Percentiles rank a stretch among this genome's conserved stretches.
Evolutionary conservation across 2,329 filamentous ascomycete genomes (phyloP).

Genomic region (Alternaria arbusti): DNA sequence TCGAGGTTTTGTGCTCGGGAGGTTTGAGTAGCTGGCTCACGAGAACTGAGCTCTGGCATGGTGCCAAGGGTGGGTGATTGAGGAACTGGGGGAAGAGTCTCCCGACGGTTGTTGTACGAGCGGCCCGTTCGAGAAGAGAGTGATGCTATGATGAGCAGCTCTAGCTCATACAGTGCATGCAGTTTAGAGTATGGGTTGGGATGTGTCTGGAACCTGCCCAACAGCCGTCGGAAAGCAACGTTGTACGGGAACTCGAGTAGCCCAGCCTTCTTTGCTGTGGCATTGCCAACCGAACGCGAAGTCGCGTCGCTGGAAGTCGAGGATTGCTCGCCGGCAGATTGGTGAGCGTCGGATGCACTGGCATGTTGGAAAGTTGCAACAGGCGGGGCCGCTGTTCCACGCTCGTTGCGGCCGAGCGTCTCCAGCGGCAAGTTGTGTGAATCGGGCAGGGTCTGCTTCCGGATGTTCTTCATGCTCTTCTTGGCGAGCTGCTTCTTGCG

Average conservation of each 20-base stretch:
- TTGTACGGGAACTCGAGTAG: slow-evolving; percentile 76
- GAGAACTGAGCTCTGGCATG: slow-evolving; percentile 53
- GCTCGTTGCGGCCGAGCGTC: slow-evolving; percentile 50
- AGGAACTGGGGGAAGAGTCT: slow-evolving; percentile 51
- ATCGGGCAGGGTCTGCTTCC: slow-evolving; percentile 39
- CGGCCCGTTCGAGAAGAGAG: slow-evolving; percentile 64
- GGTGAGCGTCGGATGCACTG: slow-evolving; percentile 46
- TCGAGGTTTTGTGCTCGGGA: slow-evolving; percentile 61
- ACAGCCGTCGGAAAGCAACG: slow-evolving; percentile 77
- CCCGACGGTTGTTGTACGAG: slow-evolving; percentile 49
- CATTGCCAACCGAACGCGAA: slow-evolving; percentile 48
- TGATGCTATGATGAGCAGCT: slow-evolving; percentile 80
- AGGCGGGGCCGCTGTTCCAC: slow-evolving; percentile 50
- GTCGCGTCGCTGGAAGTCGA: slow-evolving; percentile 55
- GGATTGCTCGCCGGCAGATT: slow-evolving; percentile 55
- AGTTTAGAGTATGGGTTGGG: slow-evolving; percentile 89
- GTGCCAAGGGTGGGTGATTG: slow-evolving; percentile 55
- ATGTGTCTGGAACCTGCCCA: slow-evolving; percentile 87
- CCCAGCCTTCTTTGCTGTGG: slow-evolving; percentile 52
- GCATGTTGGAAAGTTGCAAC: slow-evolving; percentile 52
- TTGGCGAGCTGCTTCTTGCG: slow-evolving; percentile 47
- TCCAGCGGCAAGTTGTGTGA: slow-evolving; percentile 52
- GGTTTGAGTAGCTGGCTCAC: slow-evolving; percentile 51
- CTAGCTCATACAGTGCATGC: slow-evolving; percentile 79
- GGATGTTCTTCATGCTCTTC: slow-evolving; percentile 69